Base-by-base conservation (phyloP, 257 asterid species). In the Nicotiana paniculata region DNA sequence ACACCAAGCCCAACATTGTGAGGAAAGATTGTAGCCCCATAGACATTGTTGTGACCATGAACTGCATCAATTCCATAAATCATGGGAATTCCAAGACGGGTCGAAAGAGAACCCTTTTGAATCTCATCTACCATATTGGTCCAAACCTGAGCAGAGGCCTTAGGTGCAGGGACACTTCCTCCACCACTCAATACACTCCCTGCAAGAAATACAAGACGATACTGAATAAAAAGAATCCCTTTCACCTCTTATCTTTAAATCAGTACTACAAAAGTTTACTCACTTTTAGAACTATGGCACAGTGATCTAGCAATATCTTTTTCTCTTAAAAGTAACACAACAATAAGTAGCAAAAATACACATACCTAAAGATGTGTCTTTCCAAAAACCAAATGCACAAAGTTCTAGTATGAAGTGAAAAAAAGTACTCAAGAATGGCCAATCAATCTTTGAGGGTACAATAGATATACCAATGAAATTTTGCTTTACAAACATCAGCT, bases 1-100 rank as follows among this genome's bases (percentile, higher is more conserved):
- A 85, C 97, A 53, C 97, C 97, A 81, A 92, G 93, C 6, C 97
- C 97, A 78, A 92, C 90, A 83, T 92, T 92, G 90, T 92, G 97
- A 83, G 97, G 97, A 17, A 89, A 92, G 65, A 92, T 82, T 33
- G 97, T 92, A 1, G 97, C 93, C 21, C 86, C 85, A 32, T 92
- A 91, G 51, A 91, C 97, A 82, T 89, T 91, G 87, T 91, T 92
- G 89, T 91, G 95, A 67, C 97, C 97, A 32, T 92, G 97, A 77
- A 92, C 88, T 10, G 97, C 95, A 83, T 92, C 97, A 39, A 91
- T 89, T 62, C 95, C 95, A 76, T 92, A 91, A 54, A 92, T 86
- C 91, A 91, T 84, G 3, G 97, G 97, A 33, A 92, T 92, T 6
- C 95, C 95, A 2, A 92, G 93, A 0, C 92, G 89, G 33, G 92